Evolutionary conservation across 768 basidiomycete species (phyloP), one percentile per base, ranked within the genome.

Genomic region (Suillus sp.): DNA sequence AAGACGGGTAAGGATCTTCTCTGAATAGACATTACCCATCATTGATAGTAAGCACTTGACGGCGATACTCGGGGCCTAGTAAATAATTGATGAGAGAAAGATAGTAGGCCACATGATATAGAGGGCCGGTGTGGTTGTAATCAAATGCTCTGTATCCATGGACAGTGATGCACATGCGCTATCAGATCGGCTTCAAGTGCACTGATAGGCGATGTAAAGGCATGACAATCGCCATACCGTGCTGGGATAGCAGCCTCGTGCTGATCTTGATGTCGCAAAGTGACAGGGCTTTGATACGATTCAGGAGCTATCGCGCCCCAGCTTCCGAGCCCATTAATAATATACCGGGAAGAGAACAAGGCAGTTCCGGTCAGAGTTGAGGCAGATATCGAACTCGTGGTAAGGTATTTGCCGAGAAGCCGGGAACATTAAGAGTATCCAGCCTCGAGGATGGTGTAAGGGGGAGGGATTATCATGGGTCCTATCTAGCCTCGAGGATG

Each of bases 351-450:
- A 30, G 58, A 47, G 34, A 47, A 16, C 22, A 48, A 62, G 16
- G 14, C 20, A 53, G 14, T 34, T 34, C 59, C 18, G 25, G 37
- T 20, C n/a, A 18, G 8, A 27, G 27, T 20, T 4, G 25, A n/a
- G 38, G 27, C 11, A 25, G 34, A 61, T 61, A 22, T 27, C 22
- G n/a, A 38, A 42, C 27, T 59, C 61, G 61, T 62, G 54, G 55
- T 9, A 30, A 38, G n/a, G 40, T 42, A 1, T 58, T 25, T 13
- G 22, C 48, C 37, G 37, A 61, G 27, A 54, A 58, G 22, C 20
- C 27, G 32, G 37, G 25, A 43, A 61, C 22, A 20, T 30, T 43
- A 18, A n/a, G 45, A 42, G 14, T 27, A 20, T 37, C 57, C 14
- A 47, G 43, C 32, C 43, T 9, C 10, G 25, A 32, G 27, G 27